Evolutionary conservation across 202 grass and related monocot genomes (phyloP).

Genomic region (Zoysia matrella): DNA sequence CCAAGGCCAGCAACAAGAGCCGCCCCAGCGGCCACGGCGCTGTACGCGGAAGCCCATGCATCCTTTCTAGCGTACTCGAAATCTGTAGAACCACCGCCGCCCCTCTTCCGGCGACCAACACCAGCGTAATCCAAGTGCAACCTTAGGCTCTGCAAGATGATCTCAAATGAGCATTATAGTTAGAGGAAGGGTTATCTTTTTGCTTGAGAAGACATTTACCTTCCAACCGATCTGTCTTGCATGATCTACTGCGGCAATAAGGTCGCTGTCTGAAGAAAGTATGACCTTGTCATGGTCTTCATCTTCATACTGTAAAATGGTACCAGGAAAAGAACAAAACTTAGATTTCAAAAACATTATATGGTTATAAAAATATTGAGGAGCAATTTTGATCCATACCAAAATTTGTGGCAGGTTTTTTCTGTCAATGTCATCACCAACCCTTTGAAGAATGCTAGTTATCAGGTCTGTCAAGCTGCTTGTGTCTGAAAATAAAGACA

Average conservation of each 20-base stretch:
- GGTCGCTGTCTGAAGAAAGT: slow-evolving; percentile 83
- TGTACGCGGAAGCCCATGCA: slow-evolving; percentile 79
- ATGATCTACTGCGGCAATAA: slow-evolving; percentile 86
- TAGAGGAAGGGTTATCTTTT: slow-evolving; percentile 5
- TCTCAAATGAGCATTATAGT: neutral
- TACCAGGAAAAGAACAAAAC: slow-evolving; percentile 16
- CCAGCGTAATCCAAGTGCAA: slow-evolving; percentile 81
- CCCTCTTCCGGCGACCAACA: slow-evolving; percentile 60
- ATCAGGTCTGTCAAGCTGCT: slow-evolving; percentile 83
- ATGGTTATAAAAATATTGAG: neutral
- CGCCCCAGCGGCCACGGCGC: slow-evolving; percentile 76
- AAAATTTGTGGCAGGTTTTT: slow-evolving; percentile 90
- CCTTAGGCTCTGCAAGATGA: slow-evolving; percentile 67
- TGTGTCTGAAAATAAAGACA: slow-evolving; percentile 60
- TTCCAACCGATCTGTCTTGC: slow-evolving; percentile 94
- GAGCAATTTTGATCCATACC: slow-evolving; percentile 48
- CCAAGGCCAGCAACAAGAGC: slow-evolving; percentile 86
- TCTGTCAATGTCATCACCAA: slow-evolving; percentile 84
- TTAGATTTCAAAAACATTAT: neutral
- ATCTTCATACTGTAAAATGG: slow-evolving; percentile 72
- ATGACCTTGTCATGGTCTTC: slow-evolving; percentile 92
- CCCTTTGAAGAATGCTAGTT: slow-evolving; percentile 81
- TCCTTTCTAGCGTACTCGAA: slow-evolving; percentile 79
- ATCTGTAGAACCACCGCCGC: slow-evolving; percentile 31
- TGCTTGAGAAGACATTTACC: slow-evolving; percentile 49